These are phyloP conservation scores for Talaromyces sp. DNA, from an alignment of 2,329 filamentous ascomycete species.

Conservation along the genomic window DNA sequence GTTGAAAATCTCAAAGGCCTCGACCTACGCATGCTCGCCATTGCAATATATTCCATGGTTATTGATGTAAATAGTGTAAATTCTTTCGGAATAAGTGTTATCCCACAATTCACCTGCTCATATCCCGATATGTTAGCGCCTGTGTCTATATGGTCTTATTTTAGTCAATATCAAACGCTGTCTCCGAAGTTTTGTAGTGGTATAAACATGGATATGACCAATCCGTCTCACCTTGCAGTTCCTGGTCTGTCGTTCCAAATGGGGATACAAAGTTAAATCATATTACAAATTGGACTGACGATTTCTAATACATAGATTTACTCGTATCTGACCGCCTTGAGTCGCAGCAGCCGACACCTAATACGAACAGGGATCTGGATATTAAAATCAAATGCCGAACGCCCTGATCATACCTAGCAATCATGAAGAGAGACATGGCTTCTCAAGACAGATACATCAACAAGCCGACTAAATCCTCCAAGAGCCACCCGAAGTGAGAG, in stretches of 20 bases:
- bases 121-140: neutral
- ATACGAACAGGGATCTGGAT: neutral
- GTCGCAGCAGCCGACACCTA: neutral
- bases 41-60: neutral
- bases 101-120: neutral
- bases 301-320: neutral
- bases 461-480: neutral
- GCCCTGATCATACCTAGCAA: neutral
- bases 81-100: neutral
- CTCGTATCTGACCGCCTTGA: neutral
- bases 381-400: neutral
- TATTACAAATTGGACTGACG: neutral
- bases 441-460: neutral
- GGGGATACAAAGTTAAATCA: neutral
- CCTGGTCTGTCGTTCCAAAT: neutral
- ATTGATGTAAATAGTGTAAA: neutral
- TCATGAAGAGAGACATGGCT: neutral
- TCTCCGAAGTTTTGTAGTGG: neutral
- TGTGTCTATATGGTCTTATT: neutral
- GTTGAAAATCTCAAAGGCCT: neutral
- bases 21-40: neutral
- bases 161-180: neutral
- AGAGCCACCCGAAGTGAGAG: neutral
- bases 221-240: no score
- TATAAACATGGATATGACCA: no score